Evolutionary conservation across 2,329 filamentous ascomycete genomes (phyloP), one percentile per base, ranked within the genome.

Genomic region (Nemania serpens): DNA sequence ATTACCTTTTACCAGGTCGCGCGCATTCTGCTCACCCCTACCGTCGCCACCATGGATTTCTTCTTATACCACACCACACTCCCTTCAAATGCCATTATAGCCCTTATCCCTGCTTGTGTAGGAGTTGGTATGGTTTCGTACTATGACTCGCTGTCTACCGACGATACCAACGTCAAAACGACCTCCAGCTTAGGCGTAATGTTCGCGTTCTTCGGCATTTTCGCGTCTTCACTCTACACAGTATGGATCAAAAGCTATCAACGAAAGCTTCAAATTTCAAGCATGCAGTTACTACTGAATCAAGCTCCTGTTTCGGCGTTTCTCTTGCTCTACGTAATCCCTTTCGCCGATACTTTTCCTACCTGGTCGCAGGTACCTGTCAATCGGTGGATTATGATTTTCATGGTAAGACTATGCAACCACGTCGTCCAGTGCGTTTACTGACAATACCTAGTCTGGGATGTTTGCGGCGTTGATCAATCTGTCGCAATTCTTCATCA

Each of bases 1-100:
- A 84, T 90, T 43, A 87, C 86, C 43, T 90, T 90, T 72, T 90
- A 90, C 73, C 88, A 91, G 73, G 83, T 90, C 50, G 86, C 85
- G 4, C 83, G 87, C 22, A 88, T 90, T 60, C 78, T 90, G 12
- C 80, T 90, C 29, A 90, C 88, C 1, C 88, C 88, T 2, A 81
- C 80, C 45, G 86, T 89, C 18, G 87, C 86, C 4, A 72, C 84
- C 15, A 84, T 90, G 79, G 89, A 90, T 74, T 88, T 79, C 67
- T 71, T 86, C 20, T 76, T 90, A 34, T 88, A 88, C 75, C 75
- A 78, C 63, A 77, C 82, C 25, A 82, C 78, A 0, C 79, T 90
- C 11, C 85, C 87, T 6, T 73, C 73, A 45, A 75, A 76, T 55
- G 87, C 87, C 17, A 74, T 83, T 1, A 52, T 82, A 36, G 81